Evolutionary conservation across 495 filamentous ascomycete genomes (phyloP).

Genomic region (Immersiella caudata): DNA sequence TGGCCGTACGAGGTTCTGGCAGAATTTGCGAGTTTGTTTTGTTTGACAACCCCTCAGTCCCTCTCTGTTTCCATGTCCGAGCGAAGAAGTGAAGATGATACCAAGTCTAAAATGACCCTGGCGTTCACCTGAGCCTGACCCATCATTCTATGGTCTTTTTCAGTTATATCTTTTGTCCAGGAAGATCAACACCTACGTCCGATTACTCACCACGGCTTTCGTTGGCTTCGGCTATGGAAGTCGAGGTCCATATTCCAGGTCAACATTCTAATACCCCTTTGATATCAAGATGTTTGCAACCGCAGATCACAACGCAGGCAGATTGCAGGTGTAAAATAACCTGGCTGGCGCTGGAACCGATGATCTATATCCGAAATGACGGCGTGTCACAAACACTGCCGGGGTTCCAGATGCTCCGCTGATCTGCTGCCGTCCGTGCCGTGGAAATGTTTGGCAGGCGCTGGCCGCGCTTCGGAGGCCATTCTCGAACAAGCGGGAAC

Average conservation of each 20-base stretch:
- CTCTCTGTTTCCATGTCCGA: not conserved
- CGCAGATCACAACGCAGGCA: not conserved
- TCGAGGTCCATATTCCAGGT: conserved; percentile 52
- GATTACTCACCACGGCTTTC: conserved; percentile 55
- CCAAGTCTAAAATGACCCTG: conserved; percentile 8
- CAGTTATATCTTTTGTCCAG: conserved; percentile 45
- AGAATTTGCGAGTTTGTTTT: conserved; percentile 29
- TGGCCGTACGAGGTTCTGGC: conserved; percentile 30
- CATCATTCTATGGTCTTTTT: conserved; percentile 47
- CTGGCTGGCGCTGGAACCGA: not conserved
- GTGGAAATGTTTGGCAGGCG: not conserved
- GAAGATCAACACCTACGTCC: conserved; percentile 48
- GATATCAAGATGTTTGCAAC: conserved; percentile 12
- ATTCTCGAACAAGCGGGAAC: not conserved
- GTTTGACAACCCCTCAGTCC: not conserved
- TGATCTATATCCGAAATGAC: conserved; percentile 6
- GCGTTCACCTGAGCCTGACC: conserved; percentile 44
- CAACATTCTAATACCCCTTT: conserved; percentile 37
- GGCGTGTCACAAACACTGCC: not conserved
- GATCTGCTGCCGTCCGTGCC: not conserved
- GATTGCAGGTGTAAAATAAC: conserved; percentile 1
- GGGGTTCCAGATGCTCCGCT: conserved; percentile 3
- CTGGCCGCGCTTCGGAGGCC: not conserved
- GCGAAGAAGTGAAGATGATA: conserved; percentile 7
- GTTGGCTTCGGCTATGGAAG: conserved; percentile 43